Percentiles rank a stretch among this genome's conserved stretches.
These are phyloP conservation scores for Begonia masoniana DNA, from an alignment of 306 rosid genomes.

Conservation along the genomic window DNA sequence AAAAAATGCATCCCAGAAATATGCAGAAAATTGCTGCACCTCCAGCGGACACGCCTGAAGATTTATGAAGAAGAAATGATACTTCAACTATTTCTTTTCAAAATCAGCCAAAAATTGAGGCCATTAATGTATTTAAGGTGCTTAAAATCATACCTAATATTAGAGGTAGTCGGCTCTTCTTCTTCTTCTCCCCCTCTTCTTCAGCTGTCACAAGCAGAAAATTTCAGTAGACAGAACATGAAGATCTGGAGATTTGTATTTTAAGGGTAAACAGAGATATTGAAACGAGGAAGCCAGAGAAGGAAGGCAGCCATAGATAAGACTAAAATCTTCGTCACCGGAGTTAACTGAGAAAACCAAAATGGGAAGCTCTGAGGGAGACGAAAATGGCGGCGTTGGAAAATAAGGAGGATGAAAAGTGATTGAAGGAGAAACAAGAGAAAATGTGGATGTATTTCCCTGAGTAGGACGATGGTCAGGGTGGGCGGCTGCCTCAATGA, in stretches of 20 bases:
- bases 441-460: too few species aligned
- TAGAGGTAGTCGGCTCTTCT: neutral
- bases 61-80: neutral
- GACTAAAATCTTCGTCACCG: too few species aligned
- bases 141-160: neutral
- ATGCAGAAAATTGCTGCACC: neutral
- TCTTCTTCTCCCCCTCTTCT: neutral
- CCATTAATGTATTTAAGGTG: neutral
- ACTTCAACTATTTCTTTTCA: neutral
- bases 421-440: too few species aligned
- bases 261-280: too few species aligned
- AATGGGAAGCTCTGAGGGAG: neutral
- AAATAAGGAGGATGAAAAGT: too few species aligned
- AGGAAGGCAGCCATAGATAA: too few species aligned
- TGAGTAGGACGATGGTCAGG: too few species aligned
- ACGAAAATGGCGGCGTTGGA: neutral
- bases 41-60: neutral
- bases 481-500: too few species aligned
- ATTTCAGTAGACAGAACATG: neutral
- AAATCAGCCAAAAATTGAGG: neutral
- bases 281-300: too few species aligned
- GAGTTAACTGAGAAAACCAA: too few species aligned
- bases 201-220: neutral
- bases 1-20: constrained; percentile 5
- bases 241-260: neutral